Conservation (phyloP, 345 rosid species). For the Barbarea vulgaris region DNA sequence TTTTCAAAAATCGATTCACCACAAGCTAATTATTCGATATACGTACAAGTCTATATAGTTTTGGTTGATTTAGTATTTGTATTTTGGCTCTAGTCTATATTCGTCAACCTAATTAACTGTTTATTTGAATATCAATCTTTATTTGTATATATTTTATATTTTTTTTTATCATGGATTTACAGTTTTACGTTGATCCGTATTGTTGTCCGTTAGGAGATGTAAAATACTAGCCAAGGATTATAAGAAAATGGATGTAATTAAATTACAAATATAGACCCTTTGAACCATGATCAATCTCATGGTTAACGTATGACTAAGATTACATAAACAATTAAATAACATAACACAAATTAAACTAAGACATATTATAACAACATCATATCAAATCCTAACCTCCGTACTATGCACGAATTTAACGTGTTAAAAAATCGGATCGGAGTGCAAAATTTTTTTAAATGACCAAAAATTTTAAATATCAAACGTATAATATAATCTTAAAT, state of each 20-base stretch:
- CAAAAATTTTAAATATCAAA: not conserved
- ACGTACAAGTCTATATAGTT: too few relatives aligned
- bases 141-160: not conserved
- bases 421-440: not conserved
- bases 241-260: not conserved
- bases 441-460: not conserved
- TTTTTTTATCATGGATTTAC: not conserved
- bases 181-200: not conserved
- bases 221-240: not conserved
- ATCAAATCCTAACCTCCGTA: slow-evolving; percentile 30
- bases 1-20: not conserved
- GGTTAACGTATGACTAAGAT: slow-evolving; percentile 29
- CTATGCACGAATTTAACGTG: slow-evolving; percentile 29
- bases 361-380: slow-evolving; percentile 30
- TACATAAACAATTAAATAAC: not conserved
- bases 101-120: too few relatives aligned
- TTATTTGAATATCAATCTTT: not conserved
- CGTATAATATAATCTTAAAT: slow-evolving; percentile 12
- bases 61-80: not conserved
- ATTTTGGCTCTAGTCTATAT: not conserved
- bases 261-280: slow-evolving; percentile 5
- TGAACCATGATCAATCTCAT: slow-evolving; percentile 5
- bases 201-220: not conserved
- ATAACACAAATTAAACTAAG: slow-evolving; percentile 26
- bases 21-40: not conserved